Conservation (phyloP, 2,329 filamentous ascomycete genomes). For the Aureobasidium leucospermi region DNA sequence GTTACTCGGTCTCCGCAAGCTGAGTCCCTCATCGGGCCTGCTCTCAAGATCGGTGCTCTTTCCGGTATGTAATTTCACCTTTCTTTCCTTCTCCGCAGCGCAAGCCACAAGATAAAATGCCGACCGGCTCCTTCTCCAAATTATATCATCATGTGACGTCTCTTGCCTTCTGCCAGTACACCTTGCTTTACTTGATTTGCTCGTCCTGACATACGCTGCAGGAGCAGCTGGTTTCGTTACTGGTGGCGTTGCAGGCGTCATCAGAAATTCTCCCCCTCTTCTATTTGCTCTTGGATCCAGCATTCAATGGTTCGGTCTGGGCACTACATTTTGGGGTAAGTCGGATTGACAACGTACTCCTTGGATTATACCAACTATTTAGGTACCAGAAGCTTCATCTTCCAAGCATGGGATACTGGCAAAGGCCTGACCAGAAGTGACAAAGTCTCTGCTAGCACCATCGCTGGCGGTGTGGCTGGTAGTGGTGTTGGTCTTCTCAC, state of each 20-base stretch:
- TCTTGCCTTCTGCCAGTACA: not conserved
- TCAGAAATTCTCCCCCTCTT: conserved; percentile 58
- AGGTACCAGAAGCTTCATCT: conserved; percentile 23
- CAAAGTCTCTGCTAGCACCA: conserved; percentile 57
- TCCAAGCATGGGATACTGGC: conserved; percentile 29
- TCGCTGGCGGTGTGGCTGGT: conserved; percentile 63
- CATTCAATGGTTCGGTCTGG: conserved; percentile 74
- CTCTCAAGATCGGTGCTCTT: conserved; percentile 14
- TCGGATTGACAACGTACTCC: conserved; percentile 21
- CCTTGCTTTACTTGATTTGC: not conserved
- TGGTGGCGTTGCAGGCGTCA: conserved; percentile 38
- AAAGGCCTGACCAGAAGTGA: conserved; percentile 49
- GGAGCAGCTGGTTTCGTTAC: conserved; percentile 60
- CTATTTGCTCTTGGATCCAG: conserved; percentile 67
- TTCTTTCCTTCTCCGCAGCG: not conserved
- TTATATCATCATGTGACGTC: not conserved
- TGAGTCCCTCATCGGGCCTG: conserved; percentile 5
- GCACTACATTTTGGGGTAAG: conserved; percentile 67
- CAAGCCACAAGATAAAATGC: conserved; percentile 1
- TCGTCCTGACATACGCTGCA: conserved; percentile 11
- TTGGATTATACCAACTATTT: not conserved
- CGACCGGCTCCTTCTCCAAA: not conserved
- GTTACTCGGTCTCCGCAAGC: not conserved
- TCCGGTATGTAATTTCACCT: conserved; percentile 3
- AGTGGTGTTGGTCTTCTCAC: conserved; percentile 47